phyloP scores from a whole-genome alignment of 2,329 filamentous ascomycete species.

The Fusarium foetens region DNA sequence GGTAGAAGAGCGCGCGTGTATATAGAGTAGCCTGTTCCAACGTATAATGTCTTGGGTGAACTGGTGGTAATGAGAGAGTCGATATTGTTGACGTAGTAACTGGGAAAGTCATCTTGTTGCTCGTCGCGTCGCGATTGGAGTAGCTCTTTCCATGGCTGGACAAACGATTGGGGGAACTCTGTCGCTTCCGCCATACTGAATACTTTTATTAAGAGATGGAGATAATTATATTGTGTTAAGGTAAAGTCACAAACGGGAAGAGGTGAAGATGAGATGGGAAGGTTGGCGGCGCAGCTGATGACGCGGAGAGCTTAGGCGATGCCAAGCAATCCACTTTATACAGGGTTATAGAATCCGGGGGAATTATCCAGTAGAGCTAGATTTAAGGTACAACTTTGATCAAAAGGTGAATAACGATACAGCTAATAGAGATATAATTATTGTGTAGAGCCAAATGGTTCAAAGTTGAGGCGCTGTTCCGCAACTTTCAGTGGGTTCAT shows the following conservation, averaged over 20 bases:
- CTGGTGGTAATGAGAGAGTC: constrained; percentile 61
- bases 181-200: constrained; percentile 12
- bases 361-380: background rate
- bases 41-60: constrained; percentile 57
- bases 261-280: background rate
- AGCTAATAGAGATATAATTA: background rate
- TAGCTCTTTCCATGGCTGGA: constrained; percentile 52
- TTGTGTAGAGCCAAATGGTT: background rate
- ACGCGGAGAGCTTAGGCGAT: constrained; percentile 15
- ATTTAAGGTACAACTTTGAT: background rate
- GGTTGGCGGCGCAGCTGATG: constrained; percentile 26
- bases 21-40: constrained; percentile 69
- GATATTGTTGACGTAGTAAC: constrained; percentile 57
- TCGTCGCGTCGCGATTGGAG: constrained; percentile 48
- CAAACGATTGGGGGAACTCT: constrained; percentile 52
- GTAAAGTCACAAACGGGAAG: background rate
- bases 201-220: background rate
- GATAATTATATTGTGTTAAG: background rate
- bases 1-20: constrained; percentile 67
- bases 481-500: background rate
- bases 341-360: background rate
- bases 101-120: constrained; percentile 58
- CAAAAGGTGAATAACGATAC: background rate
- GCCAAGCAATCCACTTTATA: constrained; percentile 23
- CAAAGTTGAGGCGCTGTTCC: background rate